Conservation (phyloP, 768 basidiomycete species). For the Psilocybe tampanensis region DNA sequence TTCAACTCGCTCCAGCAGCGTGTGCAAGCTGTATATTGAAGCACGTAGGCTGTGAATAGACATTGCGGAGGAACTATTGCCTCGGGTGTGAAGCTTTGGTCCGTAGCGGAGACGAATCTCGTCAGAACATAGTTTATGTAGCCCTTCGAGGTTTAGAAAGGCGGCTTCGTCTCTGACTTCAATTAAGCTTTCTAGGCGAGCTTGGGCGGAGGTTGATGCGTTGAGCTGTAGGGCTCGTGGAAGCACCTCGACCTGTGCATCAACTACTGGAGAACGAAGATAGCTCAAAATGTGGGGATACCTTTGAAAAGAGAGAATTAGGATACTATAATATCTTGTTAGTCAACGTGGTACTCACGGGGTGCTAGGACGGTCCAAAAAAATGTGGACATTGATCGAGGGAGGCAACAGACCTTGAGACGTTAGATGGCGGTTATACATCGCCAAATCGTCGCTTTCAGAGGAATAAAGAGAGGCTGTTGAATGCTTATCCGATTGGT, state of each 20-base stretch:
- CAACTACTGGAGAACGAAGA: conserved; percentile 56
- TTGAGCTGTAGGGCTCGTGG: conserved; percentile 61
- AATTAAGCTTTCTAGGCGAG: conserved; percentile 65
- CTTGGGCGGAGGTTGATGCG: conserved; percentile 34
- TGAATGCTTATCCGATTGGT: conserved; percentile 37
- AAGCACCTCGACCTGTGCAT: conserved; percentile 52
- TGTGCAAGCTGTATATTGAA: conserved; percentile 63
- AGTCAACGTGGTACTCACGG: conserved; percentile 59
- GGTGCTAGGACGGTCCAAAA: conserved; percentile 78
- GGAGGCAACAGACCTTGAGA: conserved; percentile 55
- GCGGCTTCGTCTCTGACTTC: conserved; percentile 81
- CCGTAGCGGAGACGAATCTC: conserved; percentile 61
- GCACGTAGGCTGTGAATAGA: conserved; percentile 51
- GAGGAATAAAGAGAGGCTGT: conserved; percentile 57
- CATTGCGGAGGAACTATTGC: conserved; percentile 34
- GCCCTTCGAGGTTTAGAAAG: conserved; percentile 68
- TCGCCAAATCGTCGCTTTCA: conserved; percentile 51
- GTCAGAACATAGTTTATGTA: conserved; percentile 66
- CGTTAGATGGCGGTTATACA: conserved; percentile 65
- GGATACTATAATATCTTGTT: background rate
- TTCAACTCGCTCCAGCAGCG: conserved; percentile 58
- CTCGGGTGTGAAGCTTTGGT: conserved; percentile 43
- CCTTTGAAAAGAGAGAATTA: conserved; percentile 34
- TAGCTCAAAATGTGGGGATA: conserved; percentile 74
- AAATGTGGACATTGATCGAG: conserved; percentile 61